Evolutionary conservation across 345 rosid genomes (phyloP).

Genomic region (Hypericum perforatum): DNA sequence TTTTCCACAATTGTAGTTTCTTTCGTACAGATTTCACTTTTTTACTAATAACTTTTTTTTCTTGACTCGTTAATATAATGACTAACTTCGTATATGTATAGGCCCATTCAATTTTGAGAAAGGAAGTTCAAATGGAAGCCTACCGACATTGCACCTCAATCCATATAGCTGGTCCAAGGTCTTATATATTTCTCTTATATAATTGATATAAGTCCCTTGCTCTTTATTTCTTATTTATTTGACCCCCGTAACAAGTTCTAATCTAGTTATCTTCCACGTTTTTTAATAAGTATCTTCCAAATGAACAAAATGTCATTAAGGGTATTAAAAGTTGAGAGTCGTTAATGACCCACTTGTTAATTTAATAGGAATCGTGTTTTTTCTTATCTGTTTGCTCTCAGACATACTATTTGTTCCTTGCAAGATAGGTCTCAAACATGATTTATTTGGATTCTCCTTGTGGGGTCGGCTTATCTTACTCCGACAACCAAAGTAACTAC

Average conservation of each 20-base stretch:
- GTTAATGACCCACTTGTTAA: no score
- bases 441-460: conserved; percentile 57
- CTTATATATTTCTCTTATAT: neutral
- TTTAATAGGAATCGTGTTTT: no score
- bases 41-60: no score
- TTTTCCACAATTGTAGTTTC: no score
- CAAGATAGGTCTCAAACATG: conserved; percentile 37
- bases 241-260: neutral
- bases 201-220: neutral
- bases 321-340: no score
- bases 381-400: no score
- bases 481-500: conserved; percentile 21
- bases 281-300: no score
- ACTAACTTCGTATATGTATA: neutral
- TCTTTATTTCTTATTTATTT: neutral
- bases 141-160: conserved; percentile 17
- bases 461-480: conserved; percentile 51
- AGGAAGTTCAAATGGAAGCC: conserved; percentile 15
- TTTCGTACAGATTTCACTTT: no score
- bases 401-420: no score
- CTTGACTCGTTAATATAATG: no score
- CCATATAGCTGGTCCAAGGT: conserved; percentile 29
- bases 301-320: no score
- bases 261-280: no score
- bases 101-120: conserved; percentile 20